Conservation (phyloP, 2,329 filamentous ascomycete species). For the Blumeria hordei region DNA sequence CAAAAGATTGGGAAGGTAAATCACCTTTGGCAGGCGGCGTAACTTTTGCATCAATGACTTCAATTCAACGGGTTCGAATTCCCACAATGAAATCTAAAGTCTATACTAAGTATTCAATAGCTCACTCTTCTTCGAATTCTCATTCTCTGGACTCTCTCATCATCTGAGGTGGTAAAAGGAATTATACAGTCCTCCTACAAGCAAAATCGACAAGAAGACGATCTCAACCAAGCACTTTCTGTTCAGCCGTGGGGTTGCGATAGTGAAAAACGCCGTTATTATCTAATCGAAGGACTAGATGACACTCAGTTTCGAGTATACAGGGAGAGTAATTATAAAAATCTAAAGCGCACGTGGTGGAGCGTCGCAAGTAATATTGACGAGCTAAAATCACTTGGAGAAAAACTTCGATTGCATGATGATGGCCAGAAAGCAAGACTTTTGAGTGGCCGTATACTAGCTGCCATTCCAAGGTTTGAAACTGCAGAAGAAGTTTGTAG, state of each 20-base stretch:
- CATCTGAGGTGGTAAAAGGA: conserved; percentile 58
- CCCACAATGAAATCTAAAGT: neutral
- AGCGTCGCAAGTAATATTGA: conserved; percentile 80
- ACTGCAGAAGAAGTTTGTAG: conserved; percentile 60
- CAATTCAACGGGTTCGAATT: conserved; percentile 48
- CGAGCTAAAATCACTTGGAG: conserved; percentile 50
- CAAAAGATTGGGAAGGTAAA: conserved; percentile 54
- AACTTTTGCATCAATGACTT: conserved; percentile 61
- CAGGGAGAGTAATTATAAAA: conserved; percentile 66
- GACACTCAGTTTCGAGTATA: conserved; percentile 90
- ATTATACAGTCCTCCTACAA: conserved; percentile 80
- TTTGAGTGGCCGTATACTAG: conserved; percentile 51
- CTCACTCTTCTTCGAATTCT: conserved; percentile 63
- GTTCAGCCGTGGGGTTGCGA: conserved; percentile 82
- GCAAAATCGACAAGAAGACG: conserved; percentile 54
- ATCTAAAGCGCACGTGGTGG: conserved; percentile 64
- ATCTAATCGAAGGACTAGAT: conserved; percentile 76
- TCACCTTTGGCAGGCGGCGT: conserved; percentile 63
- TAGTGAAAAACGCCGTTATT: conserved; percentile 80
- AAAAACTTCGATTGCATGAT: conserved; percentile 54
- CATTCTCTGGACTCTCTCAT: conserved; percentile 69
- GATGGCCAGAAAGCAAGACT: conserved; percentile 59
- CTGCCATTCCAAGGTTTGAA: conserved; percentile 73
- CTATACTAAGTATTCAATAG: conserved; percentile 21
- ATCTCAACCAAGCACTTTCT: conserved; percentile 63